Evolutionary conservation across 192 early-diverging fungal genomes (phyloP).

Genomic region (Coemansia sp.): DNA sequence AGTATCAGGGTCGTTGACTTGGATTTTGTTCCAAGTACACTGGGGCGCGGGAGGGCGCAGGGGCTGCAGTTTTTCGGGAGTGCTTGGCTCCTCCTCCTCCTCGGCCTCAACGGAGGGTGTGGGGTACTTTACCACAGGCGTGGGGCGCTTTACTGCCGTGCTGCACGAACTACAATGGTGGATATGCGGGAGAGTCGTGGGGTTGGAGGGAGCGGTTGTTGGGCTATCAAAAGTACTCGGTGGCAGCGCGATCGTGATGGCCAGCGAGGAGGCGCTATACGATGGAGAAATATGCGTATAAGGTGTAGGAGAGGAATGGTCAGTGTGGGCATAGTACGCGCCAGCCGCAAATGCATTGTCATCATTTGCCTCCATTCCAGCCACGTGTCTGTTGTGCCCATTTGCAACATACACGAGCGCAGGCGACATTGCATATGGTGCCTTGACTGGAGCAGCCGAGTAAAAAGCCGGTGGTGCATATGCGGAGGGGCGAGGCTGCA

Average conservation of each 20-base stretch:
- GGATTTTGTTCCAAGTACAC: constrained; percentile 13
- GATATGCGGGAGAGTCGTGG: not conserved
- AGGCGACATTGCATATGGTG: not conserved
- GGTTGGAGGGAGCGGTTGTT: not conserved
- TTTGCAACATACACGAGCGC: not conserved
- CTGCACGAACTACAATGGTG: not conserved
- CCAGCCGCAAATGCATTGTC: not conserved
- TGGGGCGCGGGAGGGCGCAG: not conserved
- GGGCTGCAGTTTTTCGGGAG: not conserved
- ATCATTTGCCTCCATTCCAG: not conserved
- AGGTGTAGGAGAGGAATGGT: not conserved
- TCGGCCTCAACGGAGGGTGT: not conserved
- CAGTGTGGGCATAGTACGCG: not conserved
- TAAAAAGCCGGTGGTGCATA: not conserved
- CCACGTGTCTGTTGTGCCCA: not conserved
- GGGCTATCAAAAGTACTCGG: not conserved
- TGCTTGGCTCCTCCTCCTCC: not conserved
- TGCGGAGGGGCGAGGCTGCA: not conserved
- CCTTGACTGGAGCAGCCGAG: not conserved
- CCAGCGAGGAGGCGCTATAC: not conserved
- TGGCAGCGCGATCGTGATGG: constrained; percentile 1
- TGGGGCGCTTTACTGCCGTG: not conserved
- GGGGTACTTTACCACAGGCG: not conserved
- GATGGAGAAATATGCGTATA: not conserved
- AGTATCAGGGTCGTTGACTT: constrained; percentile 16